Evolutionary conservation across 148 eudicot species (phyloP).

Genomic region (Nyssa sinensis): DNA sequence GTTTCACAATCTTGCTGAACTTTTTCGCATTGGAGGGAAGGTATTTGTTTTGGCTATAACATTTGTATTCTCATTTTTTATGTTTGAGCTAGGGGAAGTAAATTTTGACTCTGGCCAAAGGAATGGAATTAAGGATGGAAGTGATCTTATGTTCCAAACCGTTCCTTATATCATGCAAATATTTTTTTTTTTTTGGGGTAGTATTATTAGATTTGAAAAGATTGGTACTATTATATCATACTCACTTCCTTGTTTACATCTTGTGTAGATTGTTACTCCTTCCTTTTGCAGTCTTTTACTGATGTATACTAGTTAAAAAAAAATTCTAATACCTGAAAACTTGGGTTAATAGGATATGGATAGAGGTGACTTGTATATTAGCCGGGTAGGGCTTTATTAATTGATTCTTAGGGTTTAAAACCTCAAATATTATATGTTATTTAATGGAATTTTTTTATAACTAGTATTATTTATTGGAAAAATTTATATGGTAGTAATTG

Average conservation of each 20-base stretch:
- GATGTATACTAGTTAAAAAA: no score
- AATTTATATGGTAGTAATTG: no score
- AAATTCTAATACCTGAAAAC: neutral
- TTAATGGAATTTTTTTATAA: no score
- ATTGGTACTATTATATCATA: neutral
- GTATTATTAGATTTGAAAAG: neutral
- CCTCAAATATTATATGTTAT: no score
- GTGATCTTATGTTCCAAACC: neutral
- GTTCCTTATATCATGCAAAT: neutral
- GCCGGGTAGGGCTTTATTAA: no score
- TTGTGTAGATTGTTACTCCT: no score
- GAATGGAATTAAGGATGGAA: neutral
- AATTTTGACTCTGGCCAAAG: neutral
- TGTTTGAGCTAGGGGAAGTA: neutral
- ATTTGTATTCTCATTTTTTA: slow-evolving; percentile 9
- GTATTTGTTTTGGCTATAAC: slow-evolving; percentile 30
- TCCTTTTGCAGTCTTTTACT: no score
- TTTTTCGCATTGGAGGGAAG: slow-evolving; percentile 97
- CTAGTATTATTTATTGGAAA: no score
- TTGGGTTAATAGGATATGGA: no score
- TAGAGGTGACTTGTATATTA: no score
- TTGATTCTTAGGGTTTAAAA: no score
- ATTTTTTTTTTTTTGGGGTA: neutral
- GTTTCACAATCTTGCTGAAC: slow-evolving; percentile 95
- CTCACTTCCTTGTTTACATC: no score